A percentile compares a stretch with the other conserved stretches of the same genome.
These are phyloP conservation scores for Botrytis porri DNA, from an alignment of 2,329 filamentous ascomycete genomes.

Conservation along the genomic window DNA sequence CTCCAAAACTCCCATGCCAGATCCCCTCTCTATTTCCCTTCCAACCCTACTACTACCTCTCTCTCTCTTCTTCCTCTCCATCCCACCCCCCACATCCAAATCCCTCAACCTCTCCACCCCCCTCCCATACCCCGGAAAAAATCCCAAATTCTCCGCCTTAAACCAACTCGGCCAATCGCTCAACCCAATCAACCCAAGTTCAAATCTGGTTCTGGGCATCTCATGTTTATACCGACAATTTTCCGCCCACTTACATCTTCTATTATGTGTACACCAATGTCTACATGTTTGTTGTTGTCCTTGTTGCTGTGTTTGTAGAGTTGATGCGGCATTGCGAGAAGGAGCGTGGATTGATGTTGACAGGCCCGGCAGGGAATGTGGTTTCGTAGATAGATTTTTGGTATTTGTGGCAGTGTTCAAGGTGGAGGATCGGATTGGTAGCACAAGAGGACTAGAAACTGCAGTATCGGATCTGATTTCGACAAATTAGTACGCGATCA, in stretches of 20 bases:
- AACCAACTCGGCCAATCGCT: slow-evolving; percentile 46
- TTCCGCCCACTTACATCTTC: slow-evolving; percentile 46
- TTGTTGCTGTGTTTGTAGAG: neutral
- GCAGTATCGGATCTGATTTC: neutral
- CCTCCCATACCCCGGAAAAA: slow-evolving; percentile 11
- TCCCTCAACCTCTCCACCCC: slow-evolving; percentile 5
- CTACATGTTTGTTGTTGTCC: slow-evolving; percentile 38
- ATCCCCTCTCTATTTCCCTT: slow-evolving; percentile 14
- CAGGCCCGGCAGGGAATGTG: neutral
- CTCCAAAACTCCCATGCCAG: neutral
- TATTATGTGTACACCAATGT: slow-evolving; percentile 47
- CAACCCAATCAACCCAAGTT: slow-evolving; percentile 45
- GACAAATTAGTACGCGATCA: neutral
- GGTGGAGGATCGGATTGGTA: neutral
- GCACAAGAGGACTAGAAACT: neutral
- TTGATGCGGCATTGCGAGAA: neutral
- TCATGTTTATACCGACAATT: slow-evolving; percentile 46
- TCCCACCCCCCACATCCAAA: neutral
- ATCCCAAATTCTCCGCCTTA: slow-evolving; percentile 28
- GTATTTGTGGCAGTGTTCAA: neutral
- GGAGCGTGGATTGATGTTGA: neutral
- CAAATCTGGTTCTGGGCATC: slow-evolving; percentile 46
- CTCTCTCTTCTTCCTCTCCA: slow-evolving; percentile 1
- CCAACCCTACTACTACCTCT: neutral
- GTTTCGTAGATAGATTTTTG: neutral